Conservation (phyloP, 73 alveolate genomes). For the Paramecium primaurelia region DNA sequence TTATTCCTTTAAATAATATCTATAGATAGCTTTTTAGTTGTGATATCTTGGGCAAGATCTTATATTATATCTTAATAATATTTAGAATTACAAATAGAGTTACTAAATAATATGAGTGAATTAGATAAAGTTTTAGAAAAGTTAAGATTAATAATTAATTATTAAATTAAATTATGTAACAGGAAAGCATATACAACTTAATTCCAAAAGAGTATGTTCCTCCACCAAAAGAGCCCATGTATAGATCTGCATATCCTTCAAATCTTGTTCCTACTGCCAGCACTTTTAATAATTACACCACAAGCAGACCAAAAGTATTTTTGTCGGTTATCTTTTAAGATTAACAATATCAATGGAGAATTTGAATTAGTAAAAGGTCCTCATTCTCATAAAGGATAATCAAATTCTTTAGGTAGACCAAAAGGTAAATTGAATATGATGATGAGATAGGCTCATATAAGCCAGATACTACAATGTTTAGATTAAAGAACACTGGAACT, state of each 20-base stretch:
- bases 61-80: neutral
- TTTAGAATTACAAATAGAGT: neutral
- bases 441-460: conserved; percentile 13
- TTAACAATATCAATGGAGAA: conserved; percentile 66
- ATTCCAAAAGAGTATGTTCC: conserved; percentile 88
- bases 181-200: conserved; percentile 93
- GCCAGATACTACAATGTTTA: conserved; percentile 72
- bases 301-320: conserved; percentile 87
- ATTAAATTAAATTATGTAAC: conserved; percentile 68
- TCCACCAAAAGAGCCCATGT: conserved; percentile 84
- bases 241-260: conserved; percentile 83
- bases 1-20: no score
- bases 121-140: neutral
- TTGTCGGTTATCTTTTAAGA: neutral
- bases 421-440: conserved; percentile 57
- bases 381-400: conserved; percentile 68
- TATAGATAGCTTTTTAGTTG: no score
- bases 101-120: neutral
- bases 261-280: conserved; percentile 89
- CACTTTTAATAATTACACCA: conserved; percentile 83
- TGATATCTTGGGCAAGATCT: neutral
- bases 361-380: conserved; percentile 68
- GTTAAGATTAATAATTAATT: neutral
- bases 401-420: conserved; percentile 78
- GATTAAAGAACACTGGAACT: conserved; percentile 78